Conservation (phyloP, 805 yeast species). For the Hermanozyma aechmeae region DNA sequence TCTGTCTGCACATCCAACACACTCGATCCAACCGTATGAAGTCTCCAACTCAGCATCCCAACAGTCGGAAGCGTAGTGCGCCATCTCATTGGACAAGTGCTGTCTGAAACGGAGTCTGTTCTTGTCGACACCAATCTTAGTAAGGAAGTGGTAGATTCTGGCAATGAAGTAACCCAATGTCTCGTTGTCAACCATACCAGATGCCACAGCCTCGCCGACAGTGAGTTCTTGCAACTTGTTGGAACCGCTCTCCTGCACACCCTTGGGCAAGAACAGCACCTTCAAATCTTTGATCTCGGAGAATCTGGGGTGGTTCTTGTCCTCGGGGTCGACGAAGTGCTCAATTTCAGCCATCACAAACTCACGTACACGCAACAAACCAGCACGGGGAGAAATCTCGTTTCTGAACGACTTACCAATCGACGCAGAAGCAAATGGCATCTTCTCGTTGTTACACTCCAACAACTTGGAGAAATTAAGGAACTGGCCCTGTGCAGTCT, state of each 20-base stretch:
- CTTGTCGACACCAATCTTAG: constrained; percentile 85
- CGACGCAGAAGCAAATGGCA: constrained; percentile 99
- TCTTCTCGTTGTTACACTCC: constrained; percentile 89
- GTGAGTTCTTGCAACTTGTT: constrained; percentile 56
- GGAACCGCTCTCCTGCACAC: constrained; percentile 78
- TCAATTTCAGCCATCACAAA: constrained; percentile 99
- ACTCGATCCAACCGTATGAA: constrained; percentile 98
- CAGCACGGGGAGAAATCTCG: constrained; percentile 98
- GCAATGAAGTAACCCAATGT: constrained; percentile 96
- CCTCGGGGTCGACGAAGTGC: constrained; percentile 90
- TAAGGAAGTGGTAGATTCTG: constrained; percentile 77
- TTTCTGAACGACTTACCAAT: constrained; percentile 98
- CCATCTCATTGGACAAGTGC: constrained; percentile 98
- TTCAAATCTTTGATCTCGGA: constrained; percentile 62
- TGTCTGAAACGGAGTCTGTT: constrained; percentile 89
- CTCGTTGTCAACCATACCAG: constrained; percentile 90
- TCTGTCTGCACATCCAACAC: constrained; percentile 99
- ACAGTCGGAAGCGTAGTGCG: constrained; percentile 98
- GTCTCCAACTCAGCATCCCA: constrained; percentile 98
- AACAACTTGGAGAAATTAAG: constrained; percentile 87
- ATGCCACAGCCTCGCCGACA: constrained; percentile 82
- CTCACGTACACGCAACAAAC: constrained; percentile 95
- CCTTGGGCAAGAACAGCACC: constrained; percentile 77
- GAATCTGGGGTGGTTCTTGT: constrained; percentile 79
- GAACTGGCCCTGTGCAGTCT: constrained; percentile 99